Base-by-base conservation (phyloP, 1,139 yeast species). In the Saccharomyces pastorianus region DNA sequence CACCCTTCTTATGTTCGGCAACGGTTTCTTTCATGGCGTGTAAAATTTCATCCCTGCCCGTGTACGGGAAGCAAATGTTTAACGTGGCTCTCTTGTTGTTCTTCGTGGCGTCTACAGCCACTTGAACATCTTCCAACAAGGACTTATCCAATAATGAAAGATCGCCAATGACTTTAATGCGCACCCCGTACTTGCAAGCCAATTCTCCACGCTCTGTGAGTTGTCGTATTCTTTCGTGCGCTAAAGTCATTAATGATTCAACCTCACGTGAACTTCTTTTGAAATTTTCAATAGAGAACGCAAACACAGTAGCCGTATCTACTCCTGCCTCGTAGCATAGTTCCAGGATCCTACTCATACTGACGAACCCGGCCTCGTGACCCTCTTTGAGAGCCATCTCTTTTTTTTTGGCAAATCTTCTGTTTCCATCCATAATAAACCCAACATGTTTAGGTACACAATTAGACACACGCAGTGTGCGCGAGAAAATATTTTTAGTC, bases 401-500 rank as follows among this genome's bases (percentile, higher is more conserved):
- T 56, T 80, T 81, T 56, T 73, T 76, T 55, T 80, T 79, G 6
- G 99, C 99, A 69, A 77, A 95, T 53, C 99, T 77, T 61, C 99
- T 75, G 71, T 93, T 95, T 4, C 99, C 99, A 70, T 93, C 99
- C 99, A 95, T 95, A 55, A 93, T 89, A 62, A 93, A 83, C 0
- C 96, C 99, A 49, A 93, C 81, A 73, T 93, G 99, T 57, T 78
- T 76, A 2, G 99, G 99, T 1, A 87, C 83, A 1, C 89, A 88
- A 0, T 96, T 96, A 1, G 95, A 83, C 4, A 61, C 58, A 57
- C 76, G 76, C 26, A 91, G 72, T n/a, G 88, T 76, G 14, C 72
- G 68, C 1, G 88, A 84, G 56, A 85, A 73, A 25, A 77, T 64
- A 52, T 73, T 74, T 62, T 84, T 85, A 42, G 78, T 68, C 47